Base-by-base conservation (phyloP, 441 rosid species). In the Bruguiera hainesii region DNA sequence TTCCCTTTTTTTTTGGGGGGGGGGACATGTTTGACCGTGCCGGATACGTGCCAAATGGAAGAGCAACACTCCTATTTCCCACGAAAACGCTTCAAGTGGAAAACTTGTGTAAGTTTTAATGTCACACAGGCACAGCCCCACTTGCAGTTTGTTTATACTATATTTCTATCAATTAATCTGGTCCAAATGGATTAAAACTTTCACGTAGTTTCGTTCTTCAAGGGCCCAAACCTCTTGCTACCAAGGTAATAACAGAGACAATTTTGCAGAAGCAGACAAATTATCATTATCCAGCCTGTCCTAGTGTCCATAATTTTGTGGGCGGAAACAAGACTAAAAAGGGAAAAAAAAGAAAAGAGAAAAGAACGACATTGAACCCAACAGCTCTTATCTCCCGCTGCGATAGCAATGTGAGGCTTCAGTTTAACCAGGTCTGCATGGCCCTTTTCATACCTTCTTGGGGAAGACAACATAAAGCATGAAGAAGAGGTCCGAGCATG, bases 401-500 rank as follows among this genome's bases (percentile, higher is more conserved):
- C 3, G 48, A 8, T 28, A 13, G 51, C 20, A 70, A 66, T 39
- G 64, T 66, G 67, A 72, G 79, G 77, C 65, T 70, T 29, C 28
- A 8, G 67, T 76, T 73, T 50, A 29, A 64, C 57, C 28, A 7
- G 15, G 28, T n/a, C 15, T 53, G 57, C 13, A 21, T 61, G 79
- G 75, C 65, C 61, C 56, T 60, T 25, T 28, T 58, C 46, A 20
- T 13, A 18, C 39, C 52, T 49, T n/a, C 75, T 5, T 6, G 35
- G 64, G 67, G 10, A 52, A 65, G 61, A 64, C 70, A 72, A 52
- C 60, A 70, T 63, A 60, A 75, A 73, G 71, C 65, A 73, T 71
- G 89, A 79, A 68, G 78, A 70, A 72, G 64, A 75, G 70, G 73
- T 46, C 63, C 66, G 72, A 71, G 67, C 68, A 39, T 64, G 73